Evolutionary conservation across 257 asterid species (phyloP), one percentile per base, ranked within the genome.

Genomic region (Penstemon newberryi): DNA sequence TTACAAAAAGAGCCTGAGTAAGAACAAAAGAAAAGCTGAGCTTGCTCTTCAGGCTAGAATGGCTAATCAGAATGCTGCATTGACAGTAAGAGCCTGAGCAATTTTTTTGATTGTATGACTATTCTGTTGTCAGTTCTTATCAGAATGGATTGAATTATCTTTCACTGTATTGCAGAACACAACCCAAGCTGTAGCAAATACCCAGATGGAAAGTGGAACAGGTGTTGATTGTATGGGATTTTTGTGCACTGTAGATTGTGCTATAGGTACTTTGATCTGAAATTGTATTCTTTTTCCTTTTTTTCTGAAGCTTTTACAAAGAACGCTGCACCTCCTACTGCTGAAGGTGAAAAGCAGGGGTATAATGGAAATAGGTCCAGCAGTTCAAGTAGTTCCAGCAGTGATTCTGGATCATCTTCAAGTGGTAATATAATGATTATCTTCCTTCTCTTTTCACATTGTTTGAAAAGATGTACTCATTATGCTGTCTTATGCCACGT

Each of bases 301-400:
- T 44, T 66, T 59, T 47, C 18, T 47, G 59, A 71, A 81, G 77
- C 77, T 81, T 87, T 79, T 66, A 86, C 75, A 33, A 76, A 80
- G 42, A 70, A 73, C 52, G 70, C 60, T 66, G 74, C 77, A 56
- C 82, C 79, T 69, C 68, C 62, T 10, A 39, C 65, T 46, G 83
- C 37, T 56, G 85, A 81, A 70, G 83, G 81, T 3, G 92, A 67
- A 63, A 84, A 74, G 63, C 84, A 52, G 62, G 80, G 66, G 25
- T 77, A 78, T 66, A 78, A 80, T 72, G 83, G 54, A 4, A 81
- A 86, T 68, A 86, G 82, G 72, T 86, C 96, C 77, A 92, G 92
- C 77, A 89, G 98, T 77, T 92, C 98, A 2, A 89, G 98, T 82
- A 88, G 93, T 80, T 92, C 97, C 64, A 92, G 96, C 74, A 86